Conservation (phyloP, 495 filamentous ascomycete species). For the Pseudomonodictys pantanalensis region DNA sequence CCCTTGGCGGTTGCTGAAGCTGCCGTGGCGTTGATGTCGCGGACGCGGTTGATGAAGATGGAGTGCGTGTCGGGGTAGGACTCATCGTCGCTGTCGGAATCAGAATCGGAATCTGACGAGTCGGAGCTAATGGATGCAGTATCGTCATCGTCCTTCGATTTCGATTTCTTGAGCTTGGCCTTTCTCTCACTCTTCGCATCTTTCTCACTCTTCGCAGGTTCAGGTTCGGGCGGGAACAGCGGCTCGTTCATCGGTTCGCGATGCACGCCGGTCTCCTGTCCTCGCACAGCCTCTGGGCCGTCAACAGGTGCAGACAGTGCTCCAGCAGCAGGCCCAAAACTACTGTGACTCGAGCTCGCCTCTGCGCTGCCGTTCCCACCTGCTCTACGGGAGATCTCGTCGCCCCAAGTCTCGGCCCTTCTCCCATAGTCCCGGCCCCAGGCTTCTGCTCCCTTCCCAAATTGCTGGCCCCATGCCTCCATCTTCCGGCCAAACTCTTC, state of each 20-base stretch:
- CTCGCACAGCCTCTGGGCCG: not conserved
- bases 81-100: constrained; percentile 9
- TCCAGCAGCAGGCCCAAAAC: not conserved
- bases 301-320: not conserved
- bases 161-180: constrained; percentile 4
- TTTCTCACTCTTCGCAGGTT: not conserved
- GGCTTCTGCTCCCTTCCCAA: constrained; percentile 19
- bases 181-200: constrained; percentile 1
- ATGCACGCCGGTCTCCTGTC: constrained; percentile 17
- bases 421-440: constrained; percentile 24
- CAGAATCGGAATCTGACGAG: constrained; percentile 18
- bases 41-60: constrained; percentile 10
- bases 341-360: not conserved
- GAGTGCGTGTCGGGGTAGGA: not conserved
- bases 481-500: constrained; percentile 25
- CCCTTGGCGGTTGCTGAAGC: constrained; percentile 7
- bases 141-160: constrained; percentile 3
- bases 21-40: constrained; percentile 17
- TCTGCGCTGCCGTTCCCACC: not conserved
- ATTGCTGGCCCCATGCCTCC: constrained; percentile 23
- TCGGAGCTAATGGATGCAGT: constrained; percentile 2
- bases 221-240: not conserved
- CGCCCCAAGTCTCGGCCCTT: constrained; percentile 15
- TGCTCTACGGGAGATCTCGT: constrained; percentile 4
- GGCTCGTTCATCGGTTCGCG: not conserved